These are phyloP conservation scores for Sphagnum tenellum DNA, from an alignment of 225 moss, liverwort and hornwort genomes.

Conservation along the genomic window DNA sequence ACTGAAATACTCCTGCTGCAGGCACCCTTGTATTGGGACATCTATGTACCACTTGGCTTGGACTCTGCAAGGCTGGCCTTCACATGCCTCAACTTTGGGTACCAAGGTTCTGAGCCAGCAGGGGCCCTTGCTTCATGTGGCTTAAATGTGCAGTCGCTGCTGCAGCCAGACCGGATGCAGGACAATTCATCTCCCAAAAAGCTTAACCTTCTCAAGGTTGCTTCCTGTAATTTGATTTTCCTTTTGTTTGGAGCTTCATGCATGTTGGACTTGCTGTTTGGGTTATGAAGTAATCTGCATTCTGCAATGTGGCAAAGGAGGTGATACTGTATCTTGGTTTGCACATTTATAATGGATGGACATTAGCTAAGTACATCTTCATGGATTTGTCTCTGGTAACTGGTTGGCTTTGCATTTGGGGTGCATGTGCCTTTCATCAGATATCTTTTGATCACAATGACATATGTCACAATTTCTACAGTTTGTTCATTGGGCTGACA, in stretches of 20 bases:
- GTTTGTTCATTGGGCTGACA: too few species aligned
- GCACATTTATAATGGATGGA: too few species aligned
- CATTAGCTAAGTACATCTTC: too few species aligned
- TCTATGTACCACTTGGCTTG: slow-evolving; percentile 39
- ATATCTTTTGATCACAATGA: too few species aligned
- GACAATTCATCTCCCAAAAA: slow-evolving; percentile 45
- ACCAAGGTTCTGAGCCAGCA: slow-evolving; percentile 62
- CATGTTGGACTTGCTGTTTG: neutral
- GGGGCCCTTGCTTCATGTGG: slow-evolving; percentile 52
- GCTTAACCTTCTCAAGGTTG: slow-evolving; percentile 77
- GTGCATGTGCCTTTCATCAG: too few species aligned
- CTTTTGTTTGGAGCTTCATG: neutral
- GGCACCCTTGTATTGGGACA: slow-evolving; percentile 76
- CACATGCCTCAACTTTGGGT: slow-evolving; percentile 91
- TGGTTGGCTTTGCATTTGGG: too few species aligned
- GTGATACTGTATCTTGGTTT: too few species aligned
- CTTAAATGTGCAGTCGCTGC: slow-evolving; percentile 43
- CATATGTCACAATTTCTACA: too few species aligned
- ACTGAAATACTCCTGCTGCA: too few species aligned
- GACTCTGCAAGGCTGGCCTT: slow-evolving; percentile 65
- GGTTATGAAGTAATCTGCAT: neutral
- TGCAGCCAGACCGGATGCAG: slow-evolving; percentile 65
- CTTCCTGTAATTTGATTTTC: neutral
- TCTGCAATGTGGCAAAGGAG: neutral
- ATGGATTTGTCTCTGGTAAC: too few species aligned